phyloP scores from a whole-genome alignment of 805 yeast species.

The Suhomyces faveliae region DNA sequence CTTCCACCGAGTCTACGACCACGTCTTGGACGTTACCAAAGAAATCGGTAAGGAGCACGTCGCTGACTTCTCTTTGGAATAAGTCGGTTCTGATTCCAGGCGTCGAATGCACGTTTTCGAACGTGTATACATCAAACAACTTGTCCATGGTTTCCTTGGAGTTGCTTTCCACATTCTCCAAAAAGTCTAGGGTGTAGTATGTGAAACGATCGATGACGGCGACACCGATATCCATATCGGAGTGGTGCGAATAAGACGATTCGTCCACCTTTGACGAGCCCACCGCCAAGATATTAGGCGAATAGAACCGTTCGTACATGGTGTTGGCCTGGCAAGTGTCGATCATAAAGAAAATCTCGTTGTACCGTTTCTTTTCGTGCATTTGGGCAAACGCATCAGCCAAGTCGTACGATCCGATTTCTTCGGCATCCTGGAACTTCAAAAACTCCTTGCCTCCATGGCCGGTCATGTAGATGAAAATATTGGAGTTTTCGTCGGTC shows the following conservation, averaged over 20 bases:
- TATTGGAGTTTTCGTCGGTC: slow-evolving; percentile 92
- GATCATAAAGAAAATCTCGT: slow-evolving; percentile 94
- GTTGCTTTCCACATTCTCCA: slow-evolving; percentile 76
- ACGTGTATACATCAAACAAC: slow-evolving; percentile 79
- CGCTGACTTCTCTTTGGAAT: slow-evolving; percentile 60
- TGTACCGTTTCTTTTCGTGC: slow-evolving; percentile 93
- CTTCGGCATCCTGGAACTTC: slow-evolving; percentile 98
- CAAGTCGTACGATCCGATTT: slow-evolving; percentile 89
- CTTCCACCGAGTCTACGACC: slow-evolving; percentile 56
- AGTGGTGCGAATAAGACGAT: slow-evolving; percentile 91
- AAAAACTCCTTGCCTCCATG: slow-evolving; percentile 98
- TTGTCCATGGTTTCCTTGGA: slow-evolving; percentile 78
- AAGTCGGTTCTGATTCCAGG: slow-evolving; percentile 91
- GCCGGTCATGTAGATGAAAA: slow-evolving; percentile 93
- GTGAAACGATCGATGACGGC: slow-evolving; percentile 98
- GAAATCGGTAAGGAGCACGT: slow-evolving; percentile 85
- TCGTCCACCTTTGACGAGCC: slow-evolving; percentile 89
- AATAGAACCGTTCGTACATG: slow-evolving; percentile 88
- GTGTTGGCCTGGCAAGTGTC: slow-evolving; percentile 99
- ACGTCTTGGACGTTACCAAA: slow-evolving; percentile 90
- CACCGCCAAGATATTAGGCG: slow-evolving; percentile 89
- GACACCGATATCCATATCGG: slow-evolving; percentile 94
- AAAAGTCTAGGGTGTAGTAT: slow-evolving; percentile 81
- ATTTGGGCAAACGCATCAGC: slow-evolving; percentile 97
- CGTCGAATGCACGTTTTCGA: slow-evolving; percentile 82